These are phyloP conservation scores for Ogataea methanolica DNA, from an alignment of 805 yeast genomes.

Conservation along the genomic window DNA sequence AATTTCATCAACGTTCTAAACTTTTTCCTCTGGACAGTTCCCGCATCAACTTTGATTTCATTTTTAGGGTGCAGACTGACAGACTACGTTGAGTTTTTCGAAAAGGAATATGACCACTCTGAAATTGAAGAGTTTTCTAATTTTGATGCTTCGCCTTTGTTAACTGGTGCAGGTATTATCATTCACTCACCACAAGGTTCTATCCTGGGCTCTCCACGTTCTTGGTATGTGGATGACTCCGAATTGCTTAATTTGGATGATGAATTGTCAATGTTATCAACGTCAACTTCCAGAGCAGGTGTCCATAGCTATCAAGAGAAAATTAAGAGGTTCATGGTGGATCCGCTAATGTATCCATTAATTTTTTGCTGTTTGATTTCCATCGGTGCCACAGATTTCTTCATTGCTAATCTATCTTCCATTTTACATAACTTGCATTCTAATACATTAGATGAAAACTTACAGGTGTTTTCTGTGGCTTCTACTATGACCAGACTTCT, in stretches of 20 bases:
- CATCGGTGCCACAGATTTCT: slow-evolving; percentile 84
- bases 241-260: slow-evolving; percentile 22
- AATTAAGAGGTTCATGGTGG: slow-evolving; percentile 23
- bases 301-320: slow-evolving; percentile 8
- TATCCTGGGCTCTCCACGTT: slow-evolving; percentile 25
- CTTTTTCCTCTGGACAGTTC: slow-evolving; percentile 19
- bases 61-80: slow-evolving; percentile 28
- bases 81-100: slow-evolving; percentile 22
- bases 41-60: slow-evolving; percentile 15
- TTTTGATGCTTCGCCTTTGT: slow-evolving; percentile 30
- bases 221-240: slow-evolving; percentile 26
- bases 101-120: slow-evolving; percentile 21
- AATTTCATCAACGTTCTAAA: slow-evolving; percentile 19
- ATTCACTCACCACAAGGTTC: slow-evolving; percentile 22
- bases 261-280: slow-evolving; percentile 23
- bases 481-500: slow-evolving; percentile 69
- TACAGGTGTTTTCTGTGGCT: slow-evolving; percentile 41
- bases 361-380: slow-evolving; percentile 60
- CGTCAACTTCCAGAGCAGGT: slow-evolving; percentile 7
- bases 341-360: slow-evolving; percentile 61
- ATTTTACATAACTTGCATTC: slow-evolving; percentile 22
- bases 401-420: slow-evolving; percentile 72
- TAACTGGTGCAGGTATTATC: slow-evolving; percentile 30
- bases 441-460: slow-evolving; percentile 15
- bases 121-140: slow-evolving; percentile 23